Conservation (phyloP, 2,329 filamentous ascomycete species). For the Ceratocystis lukuohia region DNA sequence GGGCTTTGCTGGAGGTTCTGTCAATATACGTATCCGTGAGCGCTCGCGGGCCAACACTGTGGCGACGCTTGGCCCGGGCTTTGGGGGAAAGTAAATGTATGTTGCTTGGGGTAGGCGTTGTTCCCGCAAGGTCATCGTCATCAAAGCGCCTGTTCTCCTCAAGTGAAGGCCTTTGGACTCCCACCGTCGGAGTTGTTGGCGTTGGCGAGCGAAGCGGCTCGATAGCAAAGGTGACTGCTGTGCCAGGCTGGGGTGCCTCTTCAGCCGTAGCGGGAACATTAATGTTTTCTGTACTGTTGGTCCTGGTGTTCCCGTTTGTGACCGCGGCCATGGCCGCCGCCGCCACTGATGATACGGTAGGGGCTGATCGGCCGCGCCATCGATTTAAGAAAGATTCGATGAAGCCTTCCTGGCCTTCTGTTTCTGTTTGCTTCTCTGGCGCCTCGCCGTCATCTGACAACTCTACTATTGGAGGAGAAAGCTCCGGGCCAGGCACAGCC, state of each 20-base stretch:
- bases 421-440: not conserved
- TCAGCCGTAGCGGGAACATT: not conserved
- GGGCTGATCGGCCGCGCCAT: slow-evolving; percentile 6
- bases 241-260: not conserved
- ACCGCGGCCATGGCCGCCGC: slow-evolving; percentile 11
- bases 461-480: not conserved
- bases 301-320: not conserved
- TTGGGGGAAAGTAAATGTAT: not conserved
- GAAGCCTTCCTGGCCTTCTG: slow-evolving; percentile 6
- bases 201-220: not conserved
- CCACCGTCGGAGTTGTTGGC: not conserved
- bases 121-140: not conserved
- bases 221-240: not conserved
- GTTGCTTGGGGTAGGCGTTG: slow-evolving; percentile 2
- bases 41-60: not conserved
- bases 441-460: not conserved
- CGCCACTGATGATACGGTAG: slow-evolving; percentile 8
- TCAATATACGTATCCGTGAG: not conserved
- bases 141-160: not conserved
- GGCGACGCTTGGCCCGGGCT: slow-evolving; percentile 1
- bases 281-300: not conserved
- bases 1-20: not conserved
- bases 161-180: slow-evolving; percentile 4
- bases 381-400: slow-evolving; percentile 9
- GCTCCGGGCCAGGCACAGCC: not conserved